phyloP scores from a whole-genome alignment of 2,329 filamentous ascomycete species.

The Fusarium sp. region DNA sequence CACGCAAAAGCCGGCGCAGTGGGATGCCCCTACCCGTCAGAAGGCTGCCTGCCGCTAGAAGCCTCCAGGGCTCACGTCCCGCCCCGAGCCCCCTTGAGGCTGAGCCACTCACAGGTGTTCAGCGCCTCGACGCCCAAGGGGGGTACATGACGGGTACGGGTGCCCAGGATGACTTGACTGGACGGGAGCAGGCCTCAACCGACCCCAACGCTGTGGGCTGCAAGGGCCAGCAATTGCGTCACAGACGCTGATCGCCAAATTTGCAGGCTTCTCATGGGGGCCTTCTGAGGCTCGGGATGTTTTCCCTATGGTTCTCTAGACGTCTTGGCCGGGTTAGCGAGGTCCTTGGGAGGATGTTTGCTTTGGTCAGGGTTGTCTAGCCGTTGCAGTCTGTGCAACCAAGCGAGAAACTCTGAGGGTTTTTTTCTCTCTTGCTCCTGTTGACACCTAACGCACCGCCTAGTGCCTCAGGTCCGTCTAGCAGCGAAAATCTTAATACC shows the following conservation, averaged over 20 bases:
- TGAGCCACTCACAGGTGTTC: constrained; percentile 17
- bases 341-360: constrained; percentile 28
- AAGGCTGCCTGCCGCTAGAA: constrained; percentile 16
- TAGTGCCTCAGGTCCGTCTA: neutral
- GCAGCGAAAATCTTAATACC: constrained; percentile 27
- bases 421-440: neutral
- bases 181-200: constrained; percentile 23
- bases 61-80: neutral
- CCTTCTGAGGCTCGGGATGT: constrained; percentile 34
- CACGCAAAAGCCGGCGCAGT: neutral
- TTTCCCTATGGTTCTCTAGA: constrained; percentile 33
- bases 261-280: constrained; percentile 38
- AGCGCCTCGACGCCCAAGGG: neutral
- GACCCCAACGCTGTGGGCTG: constrained; percentile 31
- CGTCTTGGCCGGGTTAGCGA: constrained; percentile 29
- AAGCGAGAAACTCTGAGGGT: constrained; percentile 11
- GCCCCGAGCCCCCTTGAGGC: constrained; percentile 15
- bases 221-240: constrained; percentile 47
- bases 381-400: neutral
- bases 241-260: constrained; percentile 45
- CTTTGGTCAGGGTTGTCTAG: constrained; percentile 15
- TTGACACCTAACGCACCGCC: constrained; percentile 1
- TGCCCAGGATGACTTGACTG: constrained; percentile 5
- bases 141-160: neutral
- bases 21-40: constrained; percentile 14